A percentile compares a stretch with the other conserved stretches of the same genome.
Evolutionary conservation across 306 rosid genomes (phyloP).

Genomic region (Pueraria montana): DNA sequence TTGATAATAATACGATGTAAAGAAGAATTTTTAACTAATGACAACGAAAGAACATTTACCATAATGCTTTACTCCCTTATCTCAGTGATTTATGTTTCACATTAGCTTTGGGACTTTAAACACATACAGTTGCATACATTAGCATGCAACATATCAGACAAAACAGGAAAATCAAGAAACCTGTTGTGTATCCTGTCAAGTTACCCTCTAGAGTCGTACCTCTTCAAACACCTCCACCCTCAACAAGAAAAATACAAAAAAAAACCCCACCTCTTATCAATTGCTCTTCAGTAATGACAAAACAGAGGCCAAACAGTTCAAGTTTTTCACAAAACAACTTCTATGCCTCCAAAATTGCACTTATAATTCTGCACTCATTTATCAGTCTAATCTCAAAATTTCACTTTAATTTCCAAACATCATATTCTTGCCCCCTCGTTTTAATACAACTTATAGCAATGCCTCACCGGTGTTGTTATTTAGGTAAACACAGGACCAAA

Average conservation of each 20-base stretch:
- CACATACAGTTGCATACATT: not conserved
- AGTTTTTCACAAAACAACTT: conserved; percentile 20
- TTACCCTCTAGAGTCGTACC: not conserved
- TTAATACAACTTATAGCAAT: not conserved
- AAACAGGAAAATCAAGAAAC: conserved; percentile 30
- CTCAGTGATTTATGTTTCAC: conserved; percentile 11
- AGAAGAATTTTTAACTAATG: not conserved
- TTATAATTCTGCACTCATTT: not conserved
- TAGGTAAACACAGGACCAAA: not conserved
- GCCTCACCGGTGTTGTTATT: not conserved
- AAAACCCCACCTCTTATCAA: not conserved
- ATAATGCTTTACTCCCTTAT: conserved; percentile 18
- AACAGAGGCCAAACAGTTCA: conserved; percentile 1
- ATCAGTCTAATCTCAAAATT: conserved; percentile 1
- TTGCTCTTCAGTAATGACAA: not conserved
- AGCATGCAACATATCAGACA: not conserved
- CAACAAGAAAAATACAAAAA: not conserved
- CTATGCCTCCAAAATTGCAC: conserved; percentile 6
- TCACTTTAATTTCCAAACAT: not conserved
- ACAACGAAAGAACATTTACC: conserved; percentile 6
- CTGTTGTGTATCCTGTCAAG: conserved; percentile 2
- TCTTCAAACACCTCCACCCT: not conserved
- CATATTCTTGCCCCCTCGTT: not conserved
- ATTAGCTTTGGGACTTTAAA: not conserved
- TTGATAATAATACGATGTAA: not conserved